phyloP scores from a whole-genome alignment of 192 early-diverging fungal species.

The Backusella luteola region DNA sequence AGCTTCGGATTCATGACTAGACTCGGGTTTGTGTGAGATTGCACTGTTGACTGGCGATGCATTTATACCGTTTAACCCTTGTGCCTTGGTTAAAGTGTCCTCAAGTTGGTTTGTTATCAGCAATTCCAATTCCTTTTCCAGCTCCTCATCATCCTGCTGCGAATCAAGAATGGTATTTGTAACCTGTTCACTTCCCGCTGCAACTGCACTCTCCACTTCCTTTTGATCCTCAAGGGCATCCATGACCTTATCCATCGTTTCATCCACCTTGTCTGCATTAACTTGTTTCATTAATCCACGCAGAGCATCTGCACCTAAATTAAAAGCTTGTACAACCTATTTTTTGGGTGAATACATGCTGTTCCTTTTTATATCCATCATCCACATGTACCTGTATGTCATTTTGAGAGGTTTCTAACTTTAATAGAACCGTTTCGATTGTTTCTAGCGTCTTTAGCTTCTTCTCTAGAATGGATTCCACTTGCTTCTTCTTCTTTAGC shows the following conservation, averaged over 20 bases:
- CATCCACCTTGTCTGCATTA: slow-evolving; percentile 49
- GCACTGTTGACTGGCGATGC: neutral
- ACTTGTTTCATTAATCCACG: slow-evolving; percentile 49
- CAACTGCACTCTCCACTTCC: slow-evolving; percentile 61
- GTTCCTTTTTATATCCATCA: neutral
- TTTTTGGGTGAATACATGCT: slow-evolving; percentile 1
- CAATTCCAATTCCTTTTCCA: neutral
- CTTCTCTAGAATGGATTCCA: slow-evolving; percentile 54
- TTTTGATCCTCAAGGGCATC: slow-evolving; percentile 60
- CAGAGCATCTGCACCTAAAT: slow-evolving; percentile 56
- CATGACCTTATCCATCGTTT: slow-evolving; percentile 58
- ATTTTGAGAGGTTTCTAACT: slow-evolving; percentile 61
- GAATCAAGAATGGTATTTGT: neutral
- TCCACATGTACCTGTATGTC: slow-evolving; percentile 48
- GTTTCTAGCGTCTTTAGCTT: slow-evolving; percentile 56
- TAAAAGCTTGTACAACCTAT: slow-evolving; percentile 60
- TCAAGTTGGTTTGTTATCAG: neutral
- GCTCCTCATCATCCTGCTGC: neutral
- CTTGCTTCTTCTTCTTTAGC: slow-evolving; percentile 52
- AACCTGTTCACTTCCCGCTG: slow-evolving; percentile 26
- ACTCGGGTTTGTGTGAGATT: neutral
- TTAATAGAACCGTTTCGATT: slow-evolving; percentile 57
- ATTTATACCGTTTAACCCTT: neutral
- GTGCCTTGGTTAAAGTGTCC: neutral
- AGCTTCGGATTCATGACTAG: neutral